Evolutionary conservation across 257 asterid genomes (phyloP), one percentile per base, ranked within the genome.

Genomic region (Primulina tabacum): DNA sequence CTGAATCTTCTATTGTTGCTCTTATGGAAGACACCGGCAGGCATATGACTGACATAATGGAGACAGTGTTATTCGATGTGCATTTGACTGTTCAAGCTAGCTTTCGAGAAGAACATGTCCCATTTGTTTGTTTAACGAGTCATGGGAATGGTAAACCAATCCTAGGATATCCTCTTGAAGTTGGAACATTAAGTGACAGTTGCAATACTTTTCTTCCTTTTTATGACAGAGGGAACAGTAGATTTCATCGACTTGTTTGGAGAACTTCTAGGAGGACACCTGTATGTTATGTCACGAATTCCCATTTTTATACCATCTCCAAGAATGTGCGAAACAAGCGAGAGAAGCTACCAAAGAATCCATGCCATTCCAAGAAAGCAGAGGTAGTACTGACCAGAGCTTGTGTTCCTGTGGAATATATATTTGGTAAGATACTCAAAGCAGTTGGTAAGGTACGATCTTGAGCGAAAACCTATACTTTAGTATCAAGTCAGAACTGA

Each of bases 41-140:
- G 53, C 38, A 65, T 62, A 43, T 16, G 52, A 64, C 17, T 47
- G 70, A 55, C 55, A 37, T 14, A 33, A 57, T 37, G 37, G 77
- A 72, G 57, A 56, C 72, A 26, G 72, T 68, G 60, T 55, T 87
- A 64, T 63, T 77, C 35, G 90, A 90, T 67, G 97, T 83, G 74
- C 60, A 78, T 60, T 60, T 90, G 75, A 63, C 76, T 14, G 83
- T 81, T 71, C 30, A 82, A 74, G 60, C 81, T 62, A 80, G 68
- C 72, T 34, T 40, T 56, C 74, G 65, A 26, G 76, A 63, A 66
- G 85, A 80, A 65, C 68, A 81, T 2, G 86, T 76, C 68, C 86
- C 97, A 4, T 86, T 79, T 63, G 92, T 85, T 20, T 71, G 84
- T 65, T 68, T 88, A 40, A 77, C 75, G 62, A 88, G 97, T 68